Evolutionary conservation across 2,329 filamentous ascomycete species (phyloP).

Genomic region (Phialophora macrospora): DNA sequence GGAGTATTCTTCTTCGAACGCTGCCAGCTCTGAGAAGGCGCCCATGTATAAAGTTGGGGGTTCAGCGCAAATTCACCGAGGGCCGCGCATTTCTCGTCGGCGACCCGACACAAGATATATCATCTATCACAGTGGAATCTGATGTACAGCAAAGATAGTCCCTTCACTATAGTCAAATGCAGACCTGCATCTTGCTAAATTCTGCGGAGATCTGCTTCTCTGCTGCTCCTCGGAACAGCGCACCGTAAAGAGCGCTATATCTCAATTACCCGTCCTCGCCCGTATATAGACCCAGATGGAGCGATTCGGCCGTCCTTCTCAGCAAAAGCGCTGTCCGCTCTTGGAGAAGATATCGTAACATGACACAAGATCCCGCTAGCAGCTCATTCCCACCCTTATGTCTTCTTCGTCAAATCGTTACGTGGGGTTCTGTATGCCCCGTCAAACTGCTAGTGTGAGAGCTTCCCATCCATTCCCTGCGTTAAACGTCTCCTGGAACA

Average conservation of each 20-base stretch:
- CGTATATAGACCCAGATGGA: background rate
- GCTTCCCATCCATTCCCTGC: background rate
- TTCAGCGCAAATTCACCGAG: background rate
- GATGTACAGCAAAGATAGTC: background rate
- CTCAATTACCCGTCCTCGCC: background rate
- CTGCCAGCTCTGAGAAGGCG: too few species aligned
- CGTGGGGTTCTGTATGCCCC: constrained; percentile 25
- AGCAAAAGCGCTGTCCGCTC: constrained; percentile 3
- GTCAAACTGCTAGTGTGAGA: background rate
- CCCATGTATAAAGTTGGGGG: background rate
- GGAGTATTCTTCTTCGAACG: background rate
- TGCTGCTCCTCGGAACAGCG: background rate
- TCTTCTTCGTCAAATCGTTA: constrained; percentile 30
- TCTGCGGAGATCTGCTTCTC: background rate
- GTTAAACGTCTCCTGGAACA: background rate
- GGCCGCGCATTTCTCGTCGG: background rate
- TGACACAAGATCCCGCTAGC: background rate
- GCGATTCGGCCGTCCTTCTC: constrained; percentile 5
- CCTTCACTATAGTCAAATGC: background rate
- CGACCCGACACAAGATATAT: background rate
- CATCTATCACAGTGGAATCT: background rate
- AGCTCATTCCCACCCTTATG: constrained; percentile 7
- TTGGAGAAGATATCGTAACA: constrained; percentile 22
- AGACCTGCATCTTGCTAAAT: background rate
- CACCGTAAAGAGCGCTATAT: background rate